A percentile compares a stretch with the other conserved stretches of the same genome.
phyloP scores from a whole-genome alignment of 345 rosid genomes.

The Laguncularia racemosa region DNA sequence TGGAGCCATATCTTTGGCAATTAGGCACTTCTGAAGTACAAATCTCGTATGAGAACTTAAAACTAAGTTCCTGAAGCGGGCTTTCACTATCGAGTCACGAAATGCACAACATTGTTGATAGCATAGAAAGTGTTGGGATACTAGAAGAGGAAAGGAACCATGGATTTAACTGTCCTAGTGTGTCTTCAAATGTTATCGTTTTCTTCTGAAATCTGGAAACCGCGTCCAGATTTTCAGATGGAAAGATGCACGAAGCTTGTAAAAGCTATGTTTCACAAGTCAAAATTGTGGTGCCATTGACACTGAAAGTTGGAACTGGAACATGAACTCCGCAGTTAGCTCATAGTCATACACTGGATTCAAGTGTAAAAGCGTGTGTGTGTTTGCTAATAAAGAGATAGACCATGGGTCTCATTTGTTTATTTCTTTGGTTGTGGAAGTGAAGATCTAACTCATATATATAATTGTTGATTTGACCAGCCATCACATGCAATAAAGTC shows the following conservation, averaged over 20 bases:
- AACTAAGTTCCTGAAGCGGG: no score
- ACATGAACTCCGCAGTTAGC: no score
- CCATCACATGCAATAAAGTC: background rate
- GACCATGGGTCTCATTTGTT: background rate
- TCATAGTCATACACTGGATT: no score
- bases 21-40: background rate
- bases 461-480: background rate
- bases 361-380: no score
- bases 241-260: conserved; percentile 4
- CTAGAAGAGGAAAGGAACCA: no score
- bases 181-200: no score
- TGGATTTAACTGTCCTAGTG: no score
- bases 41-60: conserved; percentile 3
- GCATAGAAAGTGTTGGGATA: background rate
- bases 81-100: no score
- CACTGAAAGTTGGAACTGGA: no score
- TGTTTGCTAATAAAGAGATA: conserved; percentile 18
- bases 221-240: conserved; percentile 17
- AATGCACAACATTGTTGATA: no score
- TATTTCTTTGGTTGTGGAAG: conserved; percentile 5
- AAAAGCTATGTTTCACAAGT: conserved; percentile 9
- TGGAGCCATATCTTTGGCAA: conserved; percentile 48
- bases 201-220: conserved; percentile 4
- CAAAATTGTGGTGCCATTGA: conserved; percentile 6
- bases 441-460: conserved; percentile 17